A percentile compares a stretch with the other conserved stretches of the same genome.
phyloP scores from a whole-genome alignment of 202 grass and related monocot species.

The Alloteropsis angusta region DNA sequence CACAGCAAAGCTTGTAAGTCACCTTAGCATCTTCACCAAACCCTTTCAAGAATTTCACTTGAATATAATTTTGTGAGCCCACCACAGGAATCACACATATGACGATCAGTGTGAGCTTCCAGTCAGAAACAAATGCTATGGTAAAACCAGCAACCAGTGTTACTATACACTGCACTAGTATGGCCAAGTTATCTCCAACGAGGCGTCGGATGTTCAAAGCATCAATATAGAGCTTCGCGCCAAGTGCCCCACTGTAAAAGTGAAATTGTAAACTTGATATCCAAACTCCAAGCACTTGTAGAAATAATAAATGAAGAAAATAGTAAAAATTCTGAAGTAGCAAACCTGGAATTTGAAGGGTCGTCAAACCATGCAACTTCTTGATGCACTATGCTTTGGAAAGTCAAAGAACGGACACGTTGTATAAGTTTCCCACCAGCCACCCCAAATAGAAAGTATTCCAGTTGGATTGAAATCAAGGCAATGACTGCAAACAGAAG shows the following conservation, averaged over 20 bases:
- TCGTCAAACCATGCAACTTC: constrained; percentile 87
- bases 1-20: not conserved
- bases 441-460: constrained; percentile 70
- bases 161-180: constrained; percentile 68
- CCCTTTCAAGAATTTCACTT: constrained; percentile 65
- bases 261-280: constrained; percentile 3
- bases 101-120: constrained; percentile 70
- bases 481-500: constrained; percentile 36
- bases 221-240: constrained; percentile 65
- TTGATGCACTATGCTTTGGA: constrained; percentile 59
- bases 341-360: constrained; percentile 71
- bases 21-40: constrained; percentile 72
- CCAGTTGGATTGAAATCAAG: constrained; percentile 36
- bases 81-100: constrained; percentile 62
- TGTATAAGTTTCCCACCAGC: constrained; percentile 73
- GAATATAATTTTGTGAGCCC: constrained; percentile 59
- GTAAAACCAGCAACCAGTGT: constrained; percentile 66
- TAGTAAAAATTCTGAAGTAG: not conserved
- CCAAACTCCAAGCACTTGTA: not conserved
- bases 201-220: constrained; percentile 67
- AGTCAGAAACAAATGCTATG: constrained; percentile 75
- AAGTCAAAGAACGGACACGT: constrained; percentile 57
- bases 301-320: constrained; percentile 6
- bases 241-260: constrained; percentile 68
- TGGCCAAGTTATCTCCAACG: constrained; percentile 72